Evolutionary conservation across 805 yeast genomes (phyloP).

Genomic region (Metschnikowia cubensis): DNA sequence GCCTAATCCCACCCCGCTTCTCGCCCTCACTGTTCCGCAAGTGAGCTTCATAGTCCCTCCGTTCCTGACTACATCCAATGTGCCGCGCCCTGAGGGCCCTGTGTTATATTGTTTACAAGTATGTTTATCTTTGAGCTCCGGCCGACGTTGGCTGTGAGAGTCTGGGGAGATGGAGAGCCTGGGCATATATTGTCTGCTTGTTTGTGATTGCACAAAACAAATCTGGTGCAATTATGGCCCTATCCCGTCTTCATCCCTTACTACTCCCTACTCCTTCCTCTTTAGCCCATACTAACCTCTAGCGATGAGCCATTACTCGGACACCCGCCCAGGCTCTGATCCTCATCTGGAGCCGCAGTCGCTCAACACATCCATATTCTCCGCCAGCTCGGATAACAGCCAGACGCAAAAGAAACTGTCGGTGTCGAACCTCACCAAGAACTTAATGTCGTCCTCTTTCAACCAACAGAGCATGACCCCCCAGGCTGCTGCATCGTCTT

Average conservation of each 20-base stretch:
- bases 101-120: conserved; percentile 6
- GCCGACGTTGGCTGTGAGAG: not conserved
- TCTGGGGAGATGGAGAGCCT: no score
- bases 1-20: not conserved
- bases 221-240: not conserved
- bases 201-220: not conserved
- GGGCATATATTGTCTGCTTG: no score
- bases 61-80: conserved; percentile 1
- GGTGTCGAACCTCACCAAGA: conserved; percentile 34
- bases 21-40: not conserved
- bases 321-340: conserved; percentile 9
- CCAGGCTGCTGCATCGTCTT: conserved; percentile 2
- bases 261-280: not conserved
- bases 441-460: conserved; percentile 22
- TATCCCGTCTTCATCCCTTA: no score
- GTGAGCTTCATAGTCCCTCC: not conserved
- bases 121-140: not conserved
- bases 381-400: conserved; percentile 2
- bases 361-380: conserved; percentile 1
- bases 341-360: conserved; percentile 7
- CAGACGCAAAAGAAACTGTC: conserved; percentile 12
- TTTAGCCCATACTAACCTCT: not conserved
- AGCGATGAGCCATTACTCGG: conserved; percentile 12
- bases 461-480: not conserved
- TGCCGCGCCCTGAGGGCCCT: conserved; percentile 2